A percentile compares a stretch with the other conserved stretches of the same genome.
These are phyloP conservation scores for Xerocomellus chrysenteron DNA, from an alignment of 768 basidiomycete species.

Conservation along the genomic window DNA sequence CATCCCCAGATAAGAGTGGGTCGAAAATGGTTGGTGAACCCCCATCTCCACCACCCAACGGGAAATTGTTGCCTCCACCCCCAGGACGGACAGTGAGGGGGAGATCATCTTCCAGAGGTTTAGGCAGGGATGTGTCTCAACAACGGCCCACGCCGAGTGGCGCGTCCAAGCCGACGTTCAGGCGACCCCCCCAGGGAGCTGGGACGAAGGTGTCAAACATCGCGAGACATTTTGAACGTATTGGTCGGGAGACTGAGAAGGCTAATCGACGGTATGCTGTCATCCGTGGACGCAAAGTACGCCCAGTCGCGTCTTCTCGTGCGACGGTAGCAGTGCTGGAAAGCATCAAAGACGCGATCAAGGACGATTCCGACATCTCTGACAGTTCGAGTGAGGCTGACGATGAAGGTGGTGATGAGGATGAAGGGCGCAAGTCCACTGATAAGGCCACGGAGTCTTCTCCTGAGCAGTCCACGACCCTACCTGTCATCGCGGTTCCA, in stretches of 20 bases:
- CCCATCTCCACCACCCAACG: slow-evolving; percentile 22
- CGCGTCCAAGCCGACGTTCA: slow-evolving; percentile 49
- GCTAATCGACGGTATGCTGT: slow-evolving; percentile 80
- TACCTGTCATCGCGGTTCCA: slow-evolving; percentile 20
- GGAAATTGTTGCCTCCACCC: slow-evolving; percentile 28
- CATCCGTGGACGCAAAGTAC: slow-evolving; percentile 80
- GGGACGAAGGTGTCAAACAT: slow-evolving; percentile 83
- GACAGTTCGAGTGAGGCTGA: slow-evolving; percentile 67
- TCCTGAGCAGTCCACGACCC: slow-evolving; percentile 33
- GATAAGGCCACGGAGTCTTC: slow-evolving; percentile 30
- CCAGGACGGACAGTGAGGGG: slow-evolving; percentile 39
- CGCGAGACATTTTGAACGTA: slow-evolving; percentile 86
- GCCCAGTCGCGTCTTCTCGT: slow-evolving; percentile 86
- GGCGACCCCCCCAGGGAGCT: slow-evolving; percentile 47
- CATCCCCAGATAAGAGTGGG: slow-evolving; percentile 72
- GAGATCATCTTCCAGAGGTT: slow-evolving; percentile 32
- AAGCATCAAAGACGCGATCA: slow-evolving; percentile 89
- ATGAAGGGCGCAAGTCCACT: slow-evolving; percentile 38
- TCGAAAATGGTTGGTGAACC: slow-evolving; percentile 38
- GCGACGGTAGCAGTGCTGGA: slow-evolving; percentile 88
- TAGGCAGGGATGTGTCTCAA: slow-evolving; percentile 38
- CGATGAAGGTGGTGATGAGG: slow-evolving; percentile 64
- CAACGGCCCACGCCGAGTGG: slow-evolving; percentile 43
- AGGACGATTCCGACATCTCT: slow-evolving; percentile 75
- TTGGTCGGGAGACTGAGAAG: slow-evolving; percentile 71